Conservation (phyloP, 768 basidiomycete genomes). For the Multifurca ochricompacta region DNA sequence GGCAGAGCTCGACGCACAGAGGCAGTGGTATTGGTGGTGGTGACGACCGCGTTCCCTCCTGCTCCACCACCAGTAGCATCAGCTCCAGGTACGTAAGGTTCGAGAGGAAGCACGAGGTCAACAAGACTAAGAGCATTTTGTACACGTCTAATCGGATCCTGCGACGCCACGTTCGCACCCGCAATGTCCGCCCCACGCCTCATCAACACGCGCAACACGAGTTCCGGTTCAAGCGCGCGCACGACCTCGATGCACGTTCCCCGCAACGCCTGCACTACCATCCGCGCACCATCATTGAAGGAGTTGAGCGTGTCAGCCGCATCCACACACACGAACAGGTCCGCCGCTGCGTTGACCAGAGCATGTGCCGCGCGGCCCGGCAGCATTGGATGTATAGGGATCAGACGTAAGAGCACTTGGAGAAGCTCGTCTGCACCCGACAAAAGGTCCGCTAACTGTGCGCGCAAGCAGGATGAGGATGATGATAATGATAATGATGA, state of each 20-base stretch:
- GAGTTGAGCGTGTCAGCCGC: conserved; percentile 37
- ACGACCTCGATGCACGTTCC: conserved; percentile 47
- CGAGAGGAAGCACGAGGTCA: conserved; percentile 46
- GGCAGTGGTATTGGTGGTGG: too few relatives aligned
- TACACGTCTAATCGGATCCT: conserved; percentile 52
- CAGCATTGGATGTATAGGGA: conserved; percentile 40
- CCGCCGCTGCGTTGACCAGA: conserved; percentile 38
- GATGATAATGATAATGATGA: too few relatives aligned
- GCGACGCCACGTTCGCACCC: conserved; percentile 23
- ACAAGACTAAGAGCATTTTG: conserved; percentile 49
- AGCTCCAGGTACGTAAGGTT: conserved; percentile 12
- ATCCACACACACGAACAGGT: conserved; percentile 51
- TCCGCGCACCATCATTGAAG: conserved; percentile 31
- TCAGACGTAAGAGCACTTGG: conserved; percentile 40
- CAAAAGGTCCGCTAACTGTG: conserved; percentile 47
- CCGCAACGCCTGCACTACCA: conserved; percentile 39
- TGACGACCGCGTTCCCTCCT: too few relatives aligned
- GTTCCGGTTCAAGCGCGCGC: conserved; percentile 38
- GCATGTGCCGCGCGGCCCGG: conserved; percentile 42
- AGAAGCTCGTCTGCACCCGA: conserved; percentile 46
- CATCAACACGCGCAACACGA: conserved; percentile 52
- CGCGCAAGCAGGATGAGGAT: conserved; percentile 28
- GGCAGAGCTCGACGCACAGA: conserved; percentile 49
- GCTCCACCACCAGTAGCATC: too few relatives aligned
- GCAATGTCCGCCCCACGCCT: conserved; percentile 33